Conservation (phyloP, 495 filamentous ascomycete genomes). For the Jackrogersella minutella region DNA sequence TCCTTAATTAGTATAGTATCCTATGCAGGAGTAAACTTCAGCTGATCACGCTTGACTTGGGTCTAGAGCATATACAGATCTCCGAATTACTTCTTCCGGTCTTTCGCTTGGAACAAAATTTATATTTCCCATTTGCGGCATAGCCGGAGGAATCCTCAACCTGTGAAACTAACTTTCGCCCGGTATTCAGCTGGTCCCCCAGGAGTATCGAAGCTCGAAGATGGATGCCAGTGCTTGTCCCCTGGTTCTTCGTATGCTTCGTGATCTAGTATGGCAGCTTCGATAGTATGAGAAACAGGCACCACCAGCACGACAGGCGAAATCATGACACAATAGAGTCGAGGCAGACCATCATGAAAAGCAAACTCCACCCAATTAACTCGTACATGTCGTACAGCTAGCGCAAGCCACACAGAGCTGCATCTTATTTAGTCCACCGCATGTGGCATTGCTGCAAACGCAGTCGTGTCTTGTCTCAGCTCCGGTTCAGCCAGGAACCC, state of each 20-base stretch:
- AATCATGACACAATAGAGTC: slow-evolving; percentile 2
- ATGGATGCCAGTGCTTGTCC: neutral
- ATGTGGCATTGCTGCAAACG: slow-evolving; percentile 19
- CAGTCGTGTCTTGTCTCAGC: slow-evolving; percentile 22
- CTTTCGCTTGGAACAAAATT: slow-evolving; percentile 10
- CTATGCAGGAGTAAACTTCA: slow-evolving; percentile 16
- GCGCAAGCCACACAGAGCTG: slow-evolving; percentile 25
- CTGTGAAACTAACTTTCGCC: slow-evolving; percentile 6
- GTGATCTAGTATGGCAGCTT: neutral
- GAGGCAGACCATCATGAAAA: slow-evolving; percentile 17
- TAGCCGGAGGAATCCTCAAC: slow-evolving; percentile 22
- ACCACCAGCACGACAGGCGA: neutral
- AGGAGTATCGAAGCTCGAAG: slow-evolving; percentile 8
- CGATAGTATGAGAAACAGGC: slow-evolving; percentile 1
- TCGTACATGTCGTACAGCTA: slow-evolving; percentile 18
- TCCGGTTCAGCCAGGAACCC: slow-evolving; percentile 5
- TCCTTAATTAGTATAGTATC: slow-evolving; percentile 20
- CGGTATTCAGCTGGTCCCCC: slow-evolving; percentile 12
- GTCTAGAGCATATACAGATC: slow-evolving; percentile 17
- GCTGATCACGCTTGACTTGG: slow-evolving; percentile 9
- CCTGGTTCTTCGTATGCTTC: slow-evolving; percentile 1
- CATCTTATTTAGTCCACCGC: slow-evolving; percentile 21
- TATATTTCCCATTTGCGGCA: slow-evolving; percentile 23
- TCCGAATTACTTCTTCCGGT: slow-evolving; percentile 22
- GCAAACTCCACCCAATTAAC: neutral